Evolutionary conservation across 495 filamentous ascomycete genomes (phyloP), one percentile per base, ranked within the genome.

Genomic region (Glutinoglossum americanum): DNA sequence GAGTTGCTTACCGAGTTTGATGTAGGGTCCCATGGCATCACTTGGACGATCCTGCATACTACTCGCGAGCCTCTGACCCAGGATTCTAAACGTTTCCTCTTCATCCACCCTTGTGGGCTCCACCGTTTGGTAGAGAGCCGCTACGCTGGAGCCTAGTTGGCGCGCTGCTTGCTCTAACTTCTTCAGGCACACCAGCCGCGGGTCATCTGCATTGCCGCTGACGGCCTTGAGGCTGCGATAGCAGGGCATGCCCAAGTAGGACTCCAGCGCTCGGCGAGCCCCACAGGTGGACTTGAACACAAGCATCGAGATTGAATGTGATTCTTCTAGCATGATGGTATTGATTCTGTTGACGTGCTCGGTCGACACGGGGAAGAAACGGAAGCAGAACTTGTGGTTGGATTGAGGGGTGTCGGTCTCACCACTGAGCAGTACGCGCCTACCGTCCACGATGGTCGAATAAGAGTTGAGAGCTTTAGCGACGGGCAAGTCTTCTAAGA

Each of bases 271-370:
- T 28, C 51, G 58, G 0, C 60, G 25, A 25, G 70, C 64, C 10
- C 10, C 56, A 1, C 47, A 23, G 1, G 21, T 47, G 1, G 63
- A 62, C 13, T 63, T 54, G 54, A 69, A 73, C 13, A 71, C 62
- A 1, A 72, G 59, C 33, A 59, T 60, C 0, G 60, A 61, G 41
- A 62, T 67, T 19, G 9, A 26, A 6, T 39, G 54, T 2, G 59
- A 58, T 19, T 74, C 64, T 57, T 76, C 69, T 1, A 76, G 57
- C 15, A 75, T 53, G 15, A 74, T 63, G 6, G 53, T 49, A 59
- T 74, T 75, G 57, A 76, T 75, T 26, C 51, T 69, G 37, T 72
- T 56, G 45, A 71, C 67, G 55, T 75, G 64, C 13, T 64, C 51
- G 9, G 58, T 60, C 1, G 51, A 51, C 28, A 74, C 59, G 2